Evolutionary conservation across 2,329 filamentous ascomycete species (phyloP).

Genomic region (Ophiostoma triangulosporum): DNA sequence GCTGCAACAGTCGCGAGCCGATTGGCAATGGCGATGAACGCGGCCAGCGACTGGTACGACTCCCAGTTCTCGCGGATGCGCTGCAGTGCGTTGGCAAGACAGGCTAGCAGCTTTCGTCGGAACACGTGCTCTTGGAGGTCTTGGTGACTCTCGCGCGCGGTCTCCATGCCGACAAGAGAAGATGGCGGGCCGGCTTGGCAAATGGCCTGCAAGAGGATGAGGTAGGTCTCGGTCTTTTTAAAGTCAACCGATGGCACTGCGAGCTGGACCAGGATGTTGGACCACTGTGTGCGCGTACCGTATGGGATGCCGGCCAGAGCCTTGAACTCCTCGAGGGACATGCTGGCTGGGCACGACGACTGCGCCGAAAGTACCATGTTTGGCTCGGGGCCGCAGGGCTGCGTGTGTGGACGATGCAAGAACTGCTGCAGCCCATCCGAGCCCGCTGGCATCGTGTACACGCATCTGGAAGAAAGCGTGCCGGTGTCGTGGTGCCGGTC

Average conservation of each 20-base stretch:
- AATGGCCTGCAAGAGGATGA: constrained; percentile 35
- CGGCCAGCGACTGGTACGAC: constrained; percentile 26
- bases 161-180: background rate
- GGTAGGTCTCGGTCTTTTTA: constrained; percentile 31
- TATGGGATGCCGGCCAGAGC: constrained; percentile 34
- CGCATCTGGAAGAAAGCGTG: constrained; percentile 23
- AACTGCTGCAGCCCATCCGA: constrained; percentile 24
- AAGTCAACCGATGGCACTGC: constrained; percentile 34
- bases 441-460: constrained; percentile 24
- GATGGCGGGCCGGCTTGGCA: constrained; percentile 30
- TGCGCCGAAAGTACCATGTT: constrained; percentile 42
- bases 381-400: constrained; percentile 20
- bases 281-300: constrained; percentile 37
- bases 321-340: constrained; percentile 42
- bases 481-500: constrained; percentile 10
- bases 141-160: constrained; percentile 23
- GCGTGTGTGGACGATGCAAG: constrained; percentile 19
- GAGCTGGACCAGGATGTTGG: constrained; percentile 41
- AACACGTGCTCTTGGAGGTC: constrained; percentile 24
- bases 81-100: constrained; percentile 22
- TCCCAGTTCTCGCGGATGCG: constrained; percentile 39
- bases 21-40: constrained; percentile 27
- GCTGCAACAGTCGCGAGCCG: constrained; percentile 18
- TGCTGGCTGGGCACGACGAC: constrained; percentile 28
- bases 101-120: constrained; percentile 6